Evolutionary conservation across 805 yeast genomes (phyloP), one percentile per base, ranked within the genome.

Genomic region (Wickerhamiella brachini): DNA sequence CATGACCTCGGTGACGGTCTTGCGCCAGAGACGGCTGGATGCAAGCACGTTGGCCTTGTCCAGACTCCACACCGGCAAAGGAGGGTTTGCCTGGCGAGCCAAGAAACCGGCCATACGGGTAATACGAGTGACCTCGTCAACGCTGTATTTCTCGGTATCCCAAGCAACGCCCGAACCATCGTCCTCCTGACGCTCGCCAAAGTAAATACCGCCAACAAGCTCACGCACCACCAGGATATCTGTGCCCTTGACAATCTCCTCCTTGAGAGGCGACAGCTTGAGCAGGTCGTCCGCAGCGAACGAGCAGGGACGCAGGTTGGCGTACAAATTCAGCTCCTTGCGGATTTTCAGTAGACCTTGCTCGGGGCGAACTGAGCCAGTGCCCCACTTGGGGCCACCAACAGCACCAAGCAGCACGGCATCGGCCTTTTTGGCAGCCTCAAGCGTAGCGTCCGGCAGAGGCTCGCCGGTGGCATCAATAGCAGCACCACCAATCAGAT

Each of bases 301-400:
- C 70, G 82, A 85, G 70, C 97, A 90, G 47, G 98, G 98, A 68
- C 98, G 83, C 69, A 93, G 77, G 70, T 93, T 93, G 53, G 98
- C 98, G 68, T 93, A 93, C 59, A 93, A 74, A 67, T 83, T 85
- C 65, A 93, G 78, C 68, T 88, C 97, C 69, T 93, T 93, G 70
- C 98, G 80, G 68, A 93, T 90, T 72, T 89, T 78, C 57, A 93
- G 76, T 59, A 93, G 76, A 54, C 98, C 98, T 71, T 87, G 97
- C 68, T 93, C 98, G 49, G 98, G 98, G 72, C 98, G 81, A 46
- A 90, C 97, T 12, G 76, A 64, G 48, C 97, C 97, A 24, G 97
- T 85, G 38, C 97, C 97, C 98, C 98, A 93, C 71, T 93, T 93
- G 55, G 98, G 98, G 34, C 98, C 98, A 56, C 98, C 98, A 34